These are phyloP conservation scores for Serendipita sp. DNA, from an alignment of 1,284 basidiomycete species.

Conservation along the genomic window DNA sequence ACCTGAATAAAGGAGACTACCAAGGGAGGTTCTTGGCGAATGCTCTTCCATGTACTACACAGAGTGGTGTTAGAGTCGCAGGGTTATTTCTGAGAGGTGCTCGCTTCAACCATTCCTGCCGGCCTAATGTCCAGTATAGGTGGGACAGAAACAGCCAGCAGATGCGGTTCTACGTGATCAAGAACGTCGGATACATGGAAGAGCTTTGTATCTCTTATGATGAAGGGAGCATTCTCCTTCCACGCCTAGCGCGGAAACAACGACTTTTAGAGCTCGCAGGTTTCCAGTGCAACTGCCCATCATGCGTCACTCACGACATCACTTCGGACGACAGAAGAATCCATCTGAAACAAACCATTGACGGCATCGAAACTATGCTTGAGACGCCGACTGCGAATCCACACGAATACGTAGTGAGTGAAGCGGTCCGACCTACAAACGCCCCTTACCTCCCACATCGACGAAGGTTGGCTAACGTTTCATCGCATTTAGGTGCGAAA, in stretches of 20 bases:
- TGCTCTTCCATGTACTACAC: not conserved
- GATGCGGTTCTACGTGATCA: constrained; percentile 10
- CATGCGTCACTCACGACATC: constrained; percentile 9
- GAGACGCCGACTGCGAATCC: too few species aligned
- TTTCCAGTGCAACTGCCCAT: constrained; percentile 15
- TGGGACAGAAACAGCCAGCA: constrained; percentile 6
- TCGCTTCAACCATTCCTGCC: constrained; percentile 14
- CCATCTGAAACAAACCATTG: not conserved
- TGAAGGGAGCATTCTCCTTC: constrained; percentile 13
- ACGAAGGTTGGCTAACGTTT: not conserved
- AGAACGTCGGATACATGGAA: not conserved
- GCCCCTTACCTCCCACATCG: too few species aligned
- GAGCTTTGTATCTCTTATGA: constrained; percentile 16
- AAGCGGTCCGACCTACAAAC: too few species aligned
- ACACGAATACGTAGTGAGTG: too few species aligned
- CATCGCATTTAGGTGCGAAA: not conserved
- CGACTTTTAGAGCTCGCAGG: constrained; percentile 9
- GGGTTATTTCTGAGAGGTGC: constrained; percentile 6
- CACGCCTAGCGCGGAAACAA: constrained; percentile 10
- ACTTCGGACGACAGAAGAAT: not conserved
- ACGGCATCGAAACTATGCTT: too few species aligned
- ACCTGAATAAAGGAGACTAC: not conserved
- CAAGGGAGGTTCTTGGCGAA: not conserved
- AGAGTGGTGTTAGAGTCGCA: not conserved
- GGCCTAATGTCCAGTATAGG: constrained; percentile 11